Conservation (phyloP, 2,329 filamentous ascomycete species). For the Apiospora saccharicola region DNA sequence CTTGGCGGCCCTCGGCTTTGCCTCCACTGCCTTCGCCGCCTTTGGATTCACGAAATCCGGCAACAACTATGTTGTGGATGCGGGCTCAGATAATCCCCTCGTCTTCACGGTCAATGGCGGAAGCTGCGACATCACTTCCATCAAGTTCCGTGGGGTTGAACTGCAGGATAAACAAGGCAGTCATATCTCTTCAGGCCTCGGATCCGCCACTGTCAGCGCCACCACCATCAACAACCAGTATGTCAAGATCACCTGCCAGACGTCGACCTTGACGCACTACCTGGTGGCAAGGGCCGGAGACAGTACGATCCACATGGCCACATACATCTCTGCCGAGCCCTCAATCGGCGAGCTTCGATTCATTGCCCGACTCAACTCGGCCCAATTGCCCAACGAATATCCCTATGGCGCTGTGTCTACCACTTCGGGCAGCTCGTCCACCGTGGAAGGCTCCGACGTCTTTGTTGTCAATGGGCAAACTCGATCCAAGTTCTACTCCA, state of each 20-base stretch:
- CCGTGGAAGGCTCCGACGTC: conserved; percentile 66
- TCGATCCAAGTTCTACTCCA: conserved; percentile 74
- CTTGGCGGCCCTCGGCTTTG: conserved; percentile 35
- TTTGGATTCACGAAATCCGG: conserved; percentile 44
- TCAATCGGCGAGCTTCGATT: conserved; percentile 67
- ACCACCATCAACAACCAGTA: conserved; percentile 48
- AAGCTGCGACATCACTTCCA: conserved; percentile 70
- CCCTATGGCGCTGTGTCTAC: conserved; percentile 63
- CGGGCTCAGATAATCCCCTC: conserved; percentile 53
- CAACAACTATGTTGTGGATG: conserved; percentile 49
- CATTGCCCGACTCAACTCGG: conserved; percentile 65
- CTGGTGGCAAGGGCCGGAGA: conserved; percentile 68
- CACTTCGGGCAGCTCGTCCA: conserved; percentile 57
- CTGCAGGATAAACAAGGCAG: conserved; percentile 59
- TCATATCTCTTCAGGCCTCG: conserved; percentile 67
- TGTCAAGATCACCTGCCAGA: conserved; percentile 68
- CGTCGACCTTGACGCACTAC: conserved; percentile 69
- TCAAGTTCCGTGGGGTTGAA: conserved; percentile 65
- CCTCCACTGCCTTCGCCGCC: conserved; percentile 40
- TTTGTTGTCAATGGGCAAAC: conserved; percentile 69
- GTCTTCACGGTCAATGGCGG: conserved; percentile 58
- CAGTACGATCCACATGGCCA: conserved; percentile 66
- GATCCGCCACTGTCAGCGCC: conserved; percentile 62
- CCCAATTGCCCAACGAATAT: conserved; percentile 58
- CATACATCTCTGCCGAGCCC: conserved; percentile 66